Evolutionary conservation across 2,329 filamentous ascomycete species (phyloP).

Genomic region (Ascomycota sp.): DNA sequence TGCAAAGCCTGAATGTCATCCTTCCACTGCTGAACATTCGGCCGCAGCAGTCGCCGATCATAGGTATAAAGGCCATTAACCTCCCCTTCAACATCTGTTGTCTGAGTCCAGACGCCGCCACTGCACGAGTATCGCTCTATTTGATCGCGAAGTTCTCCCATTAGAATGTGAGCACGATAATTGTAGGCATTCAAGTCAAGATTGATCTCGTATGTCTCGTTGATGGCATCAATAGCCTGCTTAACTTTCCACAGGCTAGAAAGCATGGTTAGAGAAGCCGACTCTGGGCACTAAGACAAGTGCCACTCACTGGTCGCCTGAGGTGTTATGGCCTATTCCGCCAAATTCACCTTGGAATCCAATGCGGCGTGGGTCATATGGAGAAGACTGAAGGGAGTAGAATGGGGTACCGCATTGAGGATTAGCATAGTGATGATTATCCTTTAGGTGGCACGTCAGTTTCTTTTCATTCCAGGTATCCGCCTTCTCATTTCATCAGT

Average conservation of each 20-base stretch:
- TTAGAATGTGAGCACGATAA: conserved; percentile 38
- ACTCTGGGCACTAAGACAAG: neutral
- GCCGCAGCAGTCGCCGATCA: conserved; percentile 38
- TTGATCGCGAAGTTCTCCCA: conserved; percentile 40
- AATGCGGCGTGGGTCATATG: conserved; percentile 37
- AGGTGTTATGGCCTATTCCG: conserved; percentile 44
- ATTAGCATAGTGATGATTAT: conserved; percentile 54
- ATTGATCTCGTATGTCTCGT: conserved; percentile 48
- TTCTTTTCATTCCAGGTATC: neutral
- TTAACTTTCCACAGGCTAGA: conserved; percentile 42
- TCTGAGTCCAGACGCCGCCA: conserved; percentile 53
- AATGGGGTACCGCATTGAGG: conserved; percentile 53
- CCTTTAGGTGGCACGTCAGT: conserved; percentile 12
- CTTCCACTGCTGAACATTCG: conserved; percentile 36
- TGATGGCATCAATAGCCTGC: conserved; percentile 35
- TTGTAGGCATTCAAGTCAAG: conserved; percentile 39
- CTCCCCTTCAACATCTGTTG: conserved; percentile 54
- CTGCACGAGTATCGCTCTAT: conserved; percentile 41
- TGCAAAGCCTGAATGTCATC: conserved; percentile 39
- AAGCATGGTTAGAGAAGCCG: neutral
- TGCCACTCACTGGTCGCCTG: conserved; percentile 32
- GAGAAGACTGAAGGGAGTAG: conserved; percentile 35
- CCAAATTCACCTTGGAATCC: conserved; percentile 54
- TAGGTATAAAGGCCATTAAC: conserved; percentile 54
- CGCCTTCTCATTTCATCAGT: neutral